Conservation (phyloP, 345 rosid genomes). For the Stellera chamaejasme region DNA sequence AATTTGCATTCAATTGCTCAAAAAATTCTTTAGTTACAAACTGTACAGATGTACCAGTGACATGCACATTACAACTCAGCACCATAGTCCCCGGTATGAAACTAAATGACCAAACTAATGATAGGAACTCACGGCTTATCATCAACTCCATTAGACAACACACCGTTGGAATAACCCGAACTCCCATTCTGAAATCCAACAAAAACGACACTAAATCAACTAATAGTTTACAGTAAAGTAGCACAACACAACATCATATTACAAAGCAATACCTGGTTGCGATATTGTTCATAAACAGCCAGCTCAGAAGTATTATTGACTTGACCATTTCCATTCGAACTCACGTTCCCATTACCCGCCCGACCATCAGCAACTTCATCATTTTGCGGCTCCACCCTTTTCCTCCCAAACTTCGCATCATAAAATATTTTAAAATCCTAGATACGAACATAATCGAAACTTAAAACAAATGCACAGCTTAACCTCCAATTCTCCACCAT, state of each 20-base stretch:
- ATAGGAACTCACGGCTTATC: slow-evolving; percentile 51
- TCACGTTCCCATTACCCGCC: slow-evolving; percentile 23
- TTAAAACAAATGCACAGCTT: slow-evolving; percentile 27
- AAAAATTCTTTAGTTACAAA: too few species aligned
- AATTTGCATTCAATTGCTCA: too few species aligned
- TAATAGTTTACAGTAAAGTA: background rate
- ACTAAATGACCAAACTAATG: background rate
- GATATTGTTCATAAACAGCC: slow-evolving; percentile 66
- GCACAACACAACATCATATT: background rate
- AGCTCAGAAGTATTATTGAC: slow-evolving; percentile 41
- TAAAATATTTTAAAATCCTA: slow-evolving; percentile 73
- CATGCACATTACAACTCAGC: background rate
- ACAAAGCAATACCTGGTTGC: slow-evolving; percentile 37
- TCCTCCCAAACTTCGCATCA: slow-evolving; percentile 92
- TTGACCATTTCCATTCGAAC: slow-evolving; percentile 38
- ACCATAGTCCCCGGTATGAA: background rate
- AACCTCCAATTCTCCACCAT: background rate
- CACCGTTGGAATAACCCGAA: slow-evolving; percentile 28
- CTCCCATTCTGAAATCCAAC: slow-evolving; percentile 34
- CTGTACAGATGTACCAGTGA: too few species aligned
- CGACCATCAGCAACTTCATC: slow-evolving; percentile 28
- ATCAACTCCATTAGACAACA: slow-evolving; percentile 25
- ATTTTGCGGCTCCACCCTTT: slow-evolving; percentile 42
- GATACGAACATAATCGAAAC: slow-evolving; percentile 22
- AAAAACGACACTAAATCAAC: slow-evolving; percentile 3